Conservation (phyloP, 352 stramenopile species). For the Phytophthora constricta region DNA sequence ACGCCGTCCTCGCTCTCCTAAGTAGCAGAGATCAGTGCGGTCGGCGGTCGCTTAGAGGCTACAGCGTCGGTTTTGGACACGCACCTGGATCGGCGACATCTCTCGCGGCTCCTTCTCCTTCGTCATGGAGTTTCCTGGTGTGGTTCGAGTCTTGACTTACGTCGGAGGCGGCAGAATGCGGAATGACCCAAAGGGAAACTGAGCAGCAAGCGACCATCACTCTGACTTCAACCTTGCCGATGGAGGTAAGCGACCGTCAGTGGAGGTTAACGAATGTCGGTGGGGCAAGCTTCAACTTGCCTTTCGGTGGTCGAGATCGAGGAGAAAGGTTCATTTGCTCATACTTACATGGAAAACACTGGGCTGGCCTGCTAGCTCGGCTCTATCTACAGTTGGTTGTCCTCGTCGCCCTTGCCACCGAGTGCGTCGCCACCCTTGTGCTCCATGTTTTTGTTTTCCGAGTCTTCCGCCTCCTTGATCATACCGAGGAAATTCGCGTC, state of each 20-base stretch:
- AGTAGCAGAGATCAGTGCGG: too few relatives aligned
- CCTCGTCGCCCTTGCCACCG: slow-evolving; percentile 43
- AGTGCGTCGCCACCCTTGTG: slow-evolving; percentile 62
- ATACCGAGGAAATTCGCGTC: slow-evolving; percentile 96
- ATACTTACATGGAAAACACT: too few relatives aligned
- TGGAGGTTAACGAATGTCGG: too few relatives aligned
- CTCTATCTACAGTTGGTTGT: slow-evolving; percentile 28
- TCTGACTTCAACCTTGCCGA: slow-evolving; percentile 55
- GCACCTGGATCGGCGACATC: slow-evolving; percentile 25
- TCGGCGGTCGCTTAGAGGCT: too few relatives aligned
- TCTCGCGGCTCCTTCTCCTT: slow-evolving; percentile 35
- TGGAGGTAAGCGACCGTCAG: too few relatives aligned
- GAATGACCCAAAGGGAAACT: slow-evolving; percentile 29
- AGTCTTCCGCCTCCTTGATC: slow-evolving; percentile 96
- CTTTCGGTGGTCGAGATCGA: too few relatives aligned
- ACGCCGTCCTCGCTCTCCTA: slow-evolving; percentile 39
- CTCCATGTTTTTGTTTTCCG: slow-evolving; percentile 90
- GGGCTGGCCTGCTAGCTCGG: too few relatives aligned
- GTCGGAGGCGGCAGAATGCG: slow-evolving; percentile 8
- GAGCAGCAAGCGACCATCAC: slow-evolving; percentile 48
- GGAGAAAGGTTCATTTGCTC: too few relatives aligned
- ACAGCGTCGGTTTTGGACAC: too few relatives aligned
- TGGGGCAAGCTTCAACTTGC: too few relatives aligned
- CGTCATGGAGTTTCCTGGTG: slow-evolving; percentile 20
- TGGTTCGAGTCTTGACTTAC: slow-evolving; percentile 24